Conservation (phyloP, 345 rosid genomes). For the Sapria himalayana region DNA sequence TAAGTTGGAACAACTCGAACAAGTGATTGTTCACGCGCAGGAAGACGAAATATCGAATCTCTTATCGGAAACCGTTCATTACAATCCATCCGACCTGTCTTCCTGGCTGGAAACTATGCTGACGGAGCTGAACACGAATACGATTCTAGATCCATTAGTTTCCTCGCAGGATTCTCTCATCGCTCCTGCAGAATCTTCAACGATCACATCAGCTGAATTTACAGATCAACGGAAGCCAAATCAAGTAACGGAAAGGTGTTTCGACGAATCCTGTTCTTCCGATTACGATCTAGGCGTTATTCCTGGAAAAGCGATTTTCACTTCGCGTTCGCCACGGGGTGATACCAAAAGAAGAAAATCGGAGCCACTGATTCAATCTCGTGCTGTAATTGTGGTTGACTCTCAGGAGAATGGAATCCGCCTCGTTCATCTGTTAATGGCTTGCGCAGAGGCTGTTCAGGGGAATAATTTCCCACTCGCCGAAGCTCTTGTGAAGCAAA, state of each 20-base stretch:
- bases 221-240: not conserved
- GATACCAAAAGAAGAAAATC: conserved; percentile 15
- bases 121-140: conserved; percentile 35
- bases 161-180: conserved; percentile 14
- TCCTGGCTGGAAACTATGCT: conserved; percentile 51
- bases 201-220: conserved; percentile 18
- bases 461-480: conserved; percentile 25
- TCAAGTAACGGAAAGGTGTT: too few relatives aligned
- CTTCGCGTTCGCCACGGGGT: conserved; percentile 12
- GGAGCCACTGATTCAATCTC: conserved; percentile 17
- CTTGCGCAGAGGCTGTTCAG: conserved; percentile 69
- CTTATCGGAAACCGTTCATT: conserved; percentile 48
- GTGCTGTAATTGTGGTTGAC: conserved; percentile 40
- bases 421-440: conserved; percentile 54
- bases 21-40: conserved; percentile 36
- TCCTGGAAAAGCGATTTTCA: conserved; percentile 52
- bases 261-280: too few relatives aligned
- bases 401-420: conserved; percentile 68
- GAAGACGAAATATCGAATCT: conserved; percentile 41
- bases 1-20: conserved; percentile 63
- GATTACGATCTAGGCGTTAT: conserved; percentile 56
- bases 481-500: conserved; percentile 48
- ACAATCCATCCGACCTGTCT: conserved; percentile 53
- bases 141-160: conserved; percentile 10
- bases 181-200: conserved; percentile 20